Conservation (phyloP, 257 asterid genomes). For the Leonotis leonurus region DNA sequence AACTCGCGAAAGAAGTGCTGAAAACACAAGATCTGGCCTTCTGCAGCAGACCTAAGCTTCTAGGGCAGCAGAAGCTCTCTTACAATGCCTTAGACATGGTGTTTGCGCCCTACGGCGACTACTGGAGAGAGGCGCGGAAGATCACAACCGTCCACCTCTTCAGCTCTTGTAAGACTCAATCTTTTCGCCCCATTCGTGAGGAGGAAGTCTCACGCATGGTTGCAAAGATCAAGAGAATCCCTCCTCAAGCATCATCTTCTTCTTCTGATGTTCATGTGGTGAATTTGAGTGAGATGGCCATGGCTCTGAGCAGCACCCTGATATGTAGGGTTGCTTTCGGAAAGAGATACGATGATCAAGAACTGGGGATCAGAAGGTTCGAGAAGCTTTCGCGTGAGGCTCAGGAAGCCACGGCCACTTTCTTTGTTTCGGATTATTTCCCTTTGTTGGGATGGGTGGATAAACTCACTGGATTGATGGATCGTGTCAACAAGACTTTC, state of each 20-base stretch:
- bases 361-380: neutral
- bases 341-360: neutral
- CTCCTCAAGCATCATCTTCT: no score
- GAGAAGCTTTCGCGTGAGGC: conserved; percentile 1
- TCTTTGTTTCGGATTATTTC: conserved; percentile 18
- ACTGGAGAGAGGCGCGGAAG: neutral
- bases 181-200: neutral
- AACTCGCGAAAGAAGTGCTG: conserved; percentile 15
- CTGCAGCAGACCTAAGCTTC: neutral
- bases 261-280: neutral
- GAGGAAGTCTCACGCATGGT: conserved; percentile 13
- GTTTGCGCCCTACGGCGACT: neutral
- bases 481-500: neutral
- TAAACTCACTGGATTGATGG: neutral
- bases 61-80: neutral
- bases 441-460: conserved; percentile 18
- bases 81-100: conserved; percentile 8
- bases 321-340: conserved; percentile 3
- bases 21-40: conserved; percentile 18
- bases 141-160: neutral
- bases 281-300: neutral
- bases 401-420: neutral
- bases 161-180: neutral
- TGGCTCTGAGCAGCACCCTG: neutral
- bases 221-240: neutral